Percentiles rank a stretch among this genome's conserved stretches.
phyloP scores from a whole-genome alignment of 1,284 basidiomycete genomes.

The Sanghuangporus weigelae region DNA sequence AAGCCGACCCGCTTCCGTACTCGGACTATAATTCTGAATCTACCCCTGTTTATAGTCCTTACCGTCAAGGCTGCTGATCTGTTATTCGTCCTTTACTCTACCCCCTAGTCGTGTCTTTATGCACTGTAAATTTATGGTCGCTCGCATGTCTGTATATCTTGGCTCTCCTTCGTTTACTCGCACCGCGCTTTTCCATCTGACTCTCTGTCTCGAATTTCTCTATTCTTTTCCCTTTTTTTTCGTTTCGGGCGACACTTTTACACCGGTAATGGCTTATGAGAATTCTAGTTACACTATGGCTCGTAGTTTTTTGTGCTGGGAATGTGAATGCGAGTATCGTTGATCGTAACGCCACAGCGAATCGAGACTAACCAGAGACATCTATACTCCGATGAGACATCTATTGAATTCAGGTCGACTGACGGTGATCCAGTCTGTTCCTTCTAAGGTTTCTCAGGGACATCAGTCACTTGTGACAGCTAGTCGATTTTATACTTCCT shows the following conservation, averaged over 20 bases:
- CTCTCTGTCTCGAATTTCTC: constrained; percentile 20
- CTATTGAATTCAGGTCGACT: background rate
- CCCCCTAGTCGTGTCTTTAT: background rate
- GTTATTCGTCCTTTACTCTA: constrained; percentile 21
- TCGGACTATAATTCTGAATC: constrained; percentile 37
- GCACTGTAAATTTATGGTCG: constrained; percentile 14
- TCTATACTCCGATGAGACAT: background rate
- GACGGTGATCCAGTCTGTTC: no score
- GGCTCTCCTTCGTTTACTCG: constrained; percentile 26
- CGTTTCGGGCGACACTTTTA: constrained; percentile 14
- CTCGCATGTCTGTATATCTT: constrained; percentile 11
- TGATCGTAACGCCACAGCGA: background rate
- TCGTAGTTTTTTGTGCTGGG: background rate
- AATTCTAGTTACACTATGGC: background rate
- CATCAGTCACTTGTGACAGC: no score
- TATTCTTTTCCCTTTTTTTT: constrained; percentile 28
- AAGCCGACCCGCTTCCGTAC: constrained; percentile 62
- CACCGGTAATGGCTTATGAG: background rate
- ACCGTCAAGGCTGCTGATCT: constrained; percentile 59
- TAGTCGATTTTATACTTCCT: no score
- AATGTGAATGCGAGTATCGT: background rate
- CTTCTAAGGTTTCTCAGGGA: no score
- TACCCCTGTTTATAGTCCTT: constrained; percentile 31
- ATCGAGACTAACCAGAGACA: background rate
- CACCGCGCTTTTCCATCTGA: background rate